Evolutionary conservation across 1,284 basidiomycete species (phyloP).

Genomic region (Pascua guehoae): DNA sequence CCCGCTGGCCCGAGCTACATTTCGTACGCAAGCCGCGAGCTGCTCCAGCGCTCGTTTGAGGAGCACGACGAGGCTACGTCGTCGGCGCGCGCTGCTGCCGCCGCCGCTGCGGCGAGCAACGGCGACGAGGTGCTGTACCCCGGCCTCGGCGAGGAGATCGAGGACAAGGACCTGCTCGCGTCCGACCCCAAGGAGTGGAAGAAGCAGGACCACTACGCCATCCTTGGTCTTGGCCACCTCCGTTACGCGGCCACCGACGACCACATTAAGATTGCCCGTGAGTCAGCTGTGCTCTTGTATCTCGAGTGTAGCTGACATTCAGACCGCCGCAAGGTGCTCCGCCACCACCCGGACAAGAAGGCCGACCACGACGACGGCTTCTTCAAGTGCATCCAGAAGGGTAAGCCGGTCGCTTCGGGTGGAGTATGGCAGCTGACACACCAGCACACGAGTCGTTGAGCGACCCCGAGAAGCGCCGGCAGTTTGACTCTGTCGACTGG

Average conservation of each 20-base stretch:
- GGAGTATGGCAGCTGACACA: constrained; percentile 21
- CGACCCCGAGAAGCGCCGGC: constrained; percentile 79
- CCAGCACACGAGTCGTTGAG: constrained; percentile 81
- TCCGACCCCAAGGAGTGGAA: constrained; percentile 99
- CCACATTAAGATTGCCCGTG: constrained; percentile 96
- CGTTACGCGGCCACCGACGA: constrained; percentile 82
- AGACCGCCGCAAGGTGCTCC: constrained; percentile 98
- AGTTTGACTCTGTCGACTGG: constrained; percentile 96
- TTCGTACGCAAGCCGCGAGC: constrained; percentile 68
- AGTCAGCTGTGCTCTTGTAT: constrained; percentile 44
- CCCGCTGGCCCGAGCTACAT: constrained; percentile 82
- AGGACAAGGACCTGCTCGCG: constrained; percentile 66
- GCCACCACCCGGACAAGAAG: constrained; percentile 99
- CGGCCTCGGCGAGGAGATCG: constrained; percentile 87
- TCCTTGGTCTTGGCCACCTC: constrained; percentile 86
- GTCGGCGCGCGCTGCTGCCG: constrained; percentile 53
- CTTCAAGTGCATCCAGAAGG: constrained; percentile 98
- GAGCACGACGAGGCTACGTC: constrained; percentile 60
- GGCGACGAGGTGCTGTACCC: constrained; percentile 70
- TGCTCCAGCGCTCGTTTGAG: constrained; percentile 73
- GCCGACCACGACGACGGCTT: constrained; percentile 95
- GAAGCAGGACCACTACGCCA: constrained; percentile 98
- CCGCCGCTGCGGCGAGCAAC: constrained; percentile 58
- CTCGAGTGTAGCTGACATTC: constrained; percentile 14
- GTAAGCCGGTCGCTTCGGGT: too few species aligned